Evolutionary conservation across 2,329 filamentous ascomycete species (phyloP), one percentile per base, ranked within the genome.

Genomic region (Aspergillus aculeatus): DNA sequence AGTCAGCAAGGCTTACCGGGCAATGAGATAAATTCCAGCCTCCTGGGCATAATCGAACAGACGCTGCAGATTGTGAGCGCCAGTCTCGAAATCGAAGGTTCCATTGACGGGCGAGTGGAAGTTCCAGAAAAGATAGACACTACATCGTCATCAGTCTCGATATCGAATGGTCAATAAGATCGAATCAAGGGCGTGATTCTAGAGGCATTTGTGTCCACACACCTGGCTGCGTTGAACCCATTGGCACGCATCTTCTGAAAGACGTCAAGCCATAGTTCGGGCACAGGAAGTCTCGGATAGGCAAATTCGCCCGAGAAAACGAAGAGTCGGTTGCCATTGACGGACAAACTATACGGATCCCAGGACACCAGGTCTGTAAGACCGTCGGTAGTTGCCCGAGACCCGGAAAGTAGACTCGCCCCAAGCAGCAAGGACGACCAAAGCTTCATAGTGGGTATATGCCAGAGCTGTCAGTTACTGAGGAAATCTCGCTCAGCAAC

Each of bases 161-260:
- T n/a, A 12, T 9, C 9, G 10, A 3, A 2, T 29, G 12, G 12
- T n/a, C 16, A 26, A 9, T 10, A 9, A 9, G 26, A 29, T 2
- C 9, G 26, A 29, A 29, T 29, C 26, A 29, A 9, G 1, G 9
- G 26, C 3, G 2, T 2, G 5, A 29, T 29, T 29, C 7, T 29
- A 2, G 7, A 29, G 5, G n/a, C 12, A 35, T 29, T 14, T 54
- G 14, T 26, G 31, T 47, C 4, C 7, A 47, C 52, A 14, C 12
- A 55, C 53, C 53, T 55, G 12, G 44, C 53, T 32, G 53, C 29
- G 26, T 58, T 58, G 24, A 52, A 92, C 0, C 91, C 91, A 10
- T 91, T 77, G 0, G 89, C 86, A 73, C 89, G 91, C 70, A 93
- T 85, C 74, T 95, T 95, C 68, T 94, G 87, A 65, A 95, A 89